Base-by-base conservation (phyloP, 2,329 filamentous ascomycete genomes). In the Cryphonectria nitschkei region DNA sequence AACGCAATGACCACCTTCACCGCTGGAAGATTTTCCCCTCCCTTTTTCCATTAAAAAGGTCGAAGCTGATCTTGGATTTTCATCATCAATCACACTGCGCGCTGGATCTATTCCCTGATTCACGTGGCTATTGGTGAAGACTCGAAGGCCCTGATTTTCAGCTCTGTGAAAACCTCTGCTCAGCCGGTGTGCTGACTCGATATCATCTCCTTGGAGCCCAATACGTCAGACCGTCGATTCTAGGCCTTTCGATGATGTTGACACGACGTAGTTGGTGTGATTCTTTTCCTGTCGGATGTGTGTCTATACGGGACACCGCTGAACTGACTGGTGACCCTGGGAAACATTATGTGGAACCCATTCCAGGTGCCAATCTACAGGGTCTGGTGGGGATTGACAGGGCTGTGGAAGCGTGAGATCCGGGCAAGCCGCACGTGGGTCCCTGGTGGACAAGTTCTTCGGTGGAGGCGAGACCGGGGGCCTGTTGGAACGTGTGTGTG, bases 51-150 rank as follows among this genome's bases (percentile, higher is more conserved):
- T 0, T 11, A 41, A 22, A 1, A 16, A 41, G 2, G 37, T 26
- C 32, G 32, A n/a, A 19, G 16, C 64, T 2, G 58, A 58, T 34
- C 34, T 68, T 13, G 46, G 56, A 52, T 11, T 65, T 58, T n/a
- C 71, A 74, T 65, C 74, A 78, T 68, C 79, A 34, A 78, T 68
- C 78, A 81, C 69, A 80, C 79, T 0, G 80, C 84, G 43, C 86
- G 90, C 73, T 87, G 90, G 46, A 80, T 89, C 8, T 91, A 91
- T 74, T 89, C 89, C 0, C 74, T 89, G 68, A 86, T 90, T 73
- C 91, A 90, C 76, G 82, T 90, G 43, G 70, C 90, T 32, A 87
- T 91, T 77, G 84, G 84, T 61, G 82, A 83, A 50, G 22, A 60
- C 88, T 90, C 83, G 82, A 84, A 0, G 84, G 85, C 2, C 76